These are phyloP conservation scores for Mortierella sp. DNA, from an alignment of 371 early-diverging fungal species.

Conservation along the genomic window DNA sequence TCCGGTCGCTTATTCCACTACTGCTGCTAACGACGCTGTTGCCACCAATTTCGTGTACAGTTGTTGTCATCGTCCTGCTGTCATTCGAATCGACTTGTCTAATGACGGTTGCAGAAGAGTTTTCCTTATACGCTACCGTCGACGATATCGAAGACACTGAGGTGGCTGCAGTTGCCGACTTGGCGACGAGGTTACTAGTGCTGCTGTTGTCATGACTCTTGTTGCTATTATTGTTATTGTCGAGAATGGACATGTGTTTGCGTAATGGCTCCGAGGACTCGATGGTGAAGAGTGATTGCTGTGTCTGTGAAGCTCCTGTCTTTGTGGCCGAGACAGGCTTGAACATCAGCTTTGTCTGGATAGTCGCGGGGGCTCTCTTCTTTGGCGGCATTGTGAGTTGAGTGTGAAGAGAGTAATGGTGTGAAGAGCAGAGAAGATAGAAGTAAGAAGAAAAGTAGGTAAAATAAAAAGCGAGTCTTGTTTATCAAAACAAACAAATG, in stretches of 20 bases:
- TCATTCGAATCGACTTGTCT: background rate
- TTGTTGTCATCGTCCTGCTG: background rate
- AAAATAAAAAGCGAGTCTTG: background rate
- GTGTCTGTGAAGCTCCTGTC: background rate
- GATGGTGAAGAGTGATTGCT: conserved; percentile 13
- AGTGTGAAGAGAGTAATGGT: conserved; percentile 19
- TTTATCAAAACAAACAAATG: background rate
- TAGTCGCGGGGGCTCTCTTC: conserved; percentile 28
- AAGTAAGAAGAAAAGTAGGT: background rate
- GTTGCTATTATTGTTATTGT: conserved; percentile 1
- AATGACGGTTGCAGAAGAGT: background rate
- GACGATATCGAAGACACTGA: too few relatives aligned
- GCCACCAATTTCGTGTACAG: conserved; percentile 39
- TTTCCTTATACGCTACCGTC: background rate
- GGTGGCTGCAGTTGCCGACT: background rate
- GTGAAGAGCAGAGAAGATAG: background rate
- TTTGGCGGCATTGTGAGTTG: conserved; percentile 43
- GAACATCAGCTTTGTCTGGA: conserved; percentile 50
- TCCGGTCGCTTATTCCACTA: background rate
- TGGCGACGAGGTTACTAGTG: background rate
- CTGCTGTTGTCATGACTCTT: background rate
- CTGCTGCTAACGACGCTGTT: background rate
- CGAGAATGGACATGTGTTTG: conserved; percentile 30
- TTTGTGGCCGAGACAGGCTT: conserved; percentile 31
- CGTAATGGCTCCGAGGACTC: conserved; percentile 20